These are phyloP conservation scores for Calophaca sinica DNA, from an alignment of 306 rosid species.

Conservation along the genomic window DNA sequence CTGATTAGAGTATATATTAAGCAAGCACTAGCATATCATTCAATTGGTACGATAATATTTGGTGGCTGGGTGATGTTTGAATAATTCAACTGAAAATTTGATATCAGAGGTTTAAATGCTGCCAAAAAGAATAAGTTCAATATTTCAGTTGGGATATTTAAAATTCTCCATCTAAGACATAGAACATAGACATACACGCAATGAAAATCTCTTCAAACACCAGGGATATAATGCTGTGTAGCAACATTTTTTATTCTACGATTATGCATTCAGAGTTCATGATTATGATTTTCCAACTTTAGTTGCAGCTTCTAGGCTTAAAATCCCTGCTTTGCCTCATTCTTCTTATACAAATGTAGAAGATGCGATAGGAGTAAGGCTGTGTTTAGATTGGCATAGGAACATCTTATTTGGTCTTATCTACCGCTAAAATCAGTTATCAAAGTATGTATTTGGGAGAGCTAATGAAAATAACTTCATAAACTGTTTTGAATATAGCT, in stretches of 20 bases:
- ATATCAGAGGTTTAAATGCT: constrained; percentile 5
- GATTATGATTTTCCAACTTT: too few relatives aligned
- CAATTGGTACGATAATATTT: constrained; percentile 28
- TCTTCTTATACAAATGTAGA: too few relatives aligned
- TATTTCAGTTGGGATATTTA: neutral
- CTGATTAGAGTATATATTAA: constrained; percentile 18
- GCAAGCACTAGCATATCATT: constrained; percentile 30
- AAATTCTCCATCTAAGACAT: constrained; percentile 8
- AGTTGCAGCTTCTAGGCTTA: too few relatives aligned
- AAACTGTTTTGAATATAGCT: too few relatives aligned
- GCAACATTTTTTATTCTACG: neutral
- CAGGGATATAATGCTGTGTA: neutral
- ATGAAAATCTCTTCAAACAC: neutral
- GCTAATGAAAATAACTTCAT: too few relatives aligned
- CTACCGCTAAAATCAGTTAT: too few relatives aligned
- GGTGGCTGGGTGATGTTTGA: constrained; percentile 1
- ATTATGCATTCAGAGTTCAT: too few relatives aligned
- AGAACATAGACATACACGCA: neutral
- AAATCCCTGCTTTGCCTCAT: too few relatives aligned
- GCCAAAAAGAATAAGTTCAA: constrained; percentile 17
- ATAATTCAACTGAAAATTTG: constrained; percentile 16
- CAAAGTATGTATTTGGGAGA: too few relatives aligned
- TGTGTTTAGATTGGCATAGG: too few relatives aligned
- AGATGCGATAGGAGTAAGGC: too few relatives aligned
- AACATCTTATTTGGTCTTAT: too few relatives aligned